Conservation (phyloP, 78 protist species). For the Dictyostelium capitatum region DNA sequence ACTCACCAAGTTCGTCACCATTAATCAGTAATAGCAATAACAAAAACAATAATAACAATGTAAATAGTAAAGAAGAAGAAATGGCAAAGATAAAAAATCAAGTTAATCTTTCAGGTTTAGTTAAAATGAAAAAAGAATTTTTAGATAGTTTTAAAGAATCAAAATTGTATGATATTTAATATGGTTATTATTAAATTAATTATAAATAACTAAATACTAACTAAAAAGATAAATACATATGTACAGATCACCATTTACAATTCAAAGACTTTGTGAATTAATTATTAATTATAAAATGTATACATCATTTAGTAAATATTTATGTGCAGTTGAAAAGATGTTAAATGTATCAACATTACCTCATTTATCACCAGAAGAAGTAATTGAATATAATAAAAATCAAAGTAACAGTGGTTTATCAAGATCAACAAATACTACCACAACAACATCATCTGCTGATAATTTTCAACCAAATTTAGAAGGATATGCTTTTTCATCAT, state of each 20-base stretch:
- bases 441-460: background rate
- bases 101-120: conserved; percentile 42
- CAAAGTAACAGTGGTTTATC: background rate
- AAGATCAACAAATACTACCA: background rate
- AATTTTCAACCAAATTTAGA: background rate
- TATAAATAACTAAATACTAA: background rate
- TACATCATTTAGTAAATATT: conserved; percentile 72
- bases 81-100: conserved; percentile 75
- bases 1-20: conserved; percentile 13
- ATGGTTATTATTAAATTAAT: background rate
- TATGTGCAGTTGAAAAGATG: conserved; percentile 81
- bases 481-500: background rate
- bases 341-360: conserved; percentile 73
- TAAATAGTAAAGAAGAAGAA: conserved; percentile 51
- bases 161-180: conserved; percentile 22
- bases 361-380: conserved; percentile 67
- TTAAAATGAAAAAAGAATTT: conserved; percentile 41
- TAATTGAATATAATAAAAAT: conserved; percentile 62
- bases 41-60: background rate
- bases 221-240: background rate
- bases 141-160: conserved; percentile 36
- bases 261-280: conserved; percentile 78
- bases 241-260: conserved; percentile 71
- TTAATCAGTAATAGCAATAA: background rate
- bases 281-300: conserved; percentile 64